Evolutionary conservation across 164 flowering plant genomes (phyloP).

Genomic region (Brasenia schreberi): DNA sequence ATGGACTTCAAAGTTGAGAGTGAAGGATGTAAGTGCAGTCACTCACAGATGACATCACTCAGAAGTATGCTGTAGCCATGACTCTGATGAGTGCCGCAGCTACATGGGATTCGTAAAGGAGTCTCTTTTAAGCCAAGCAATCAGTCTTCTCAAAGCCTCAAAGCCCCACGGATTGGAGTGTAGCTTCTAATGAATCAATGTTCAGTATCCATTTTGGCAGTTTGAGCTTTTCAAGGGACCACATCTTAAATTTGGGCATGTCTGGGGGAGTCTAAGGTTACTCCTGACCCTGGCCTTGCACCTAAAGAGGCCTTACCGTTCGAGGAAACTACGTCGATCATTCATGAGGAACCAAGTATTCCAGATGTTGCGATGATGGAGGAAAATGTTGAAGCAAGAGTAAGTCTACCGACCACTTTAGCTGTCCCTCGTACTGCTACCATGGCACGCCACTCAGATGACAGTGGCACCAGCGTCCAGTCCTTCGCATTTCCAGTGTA

Average conservation of each 20-base stretch:
- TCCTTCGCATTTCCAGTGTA: not conserved
- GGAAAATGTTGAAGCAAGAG: not conserved
- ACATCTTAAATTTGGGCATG: constrained; percentile 6
- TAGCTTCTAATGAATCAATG: constrained; percentile 53
- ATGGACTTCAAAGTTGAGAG: not conserved
- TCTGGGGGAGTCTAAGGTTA: constrained; percentile 33
- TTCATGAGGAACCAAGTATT: not conserved
- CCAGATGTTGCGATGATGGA: not conserved
- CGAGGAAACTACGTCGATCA: not conserved
- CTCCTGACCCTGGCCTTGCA: not conserved
- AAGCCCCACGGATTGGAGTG: constrained; percentile 34
- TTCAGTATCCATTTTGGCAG: constrained; percentile 53
- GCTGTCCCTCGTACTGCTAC: not conserved
- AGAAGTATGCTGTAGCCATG: not conserved
- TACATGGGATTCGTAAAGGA: constrained; percentile 3
- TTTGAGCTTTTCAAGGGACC: constrained; percentile 36
- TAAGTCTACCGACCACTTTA: not conserved
- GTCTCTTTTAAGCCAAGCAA: constrained; percentile 13
- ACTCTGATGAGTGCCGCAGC: not conserved
- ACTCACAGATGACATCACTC: not conserved
- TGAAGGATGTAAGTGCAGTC: not conserved
- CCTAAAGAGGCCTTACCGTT: not conserved
- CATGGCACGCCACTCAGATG: not conserved
- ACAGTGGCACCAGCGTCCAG: not conserved
- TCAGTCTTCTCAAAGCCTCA: constrained; percentile 25